Evolutionary conservation across 2,329 filamentous ascomycete species (phyloP).

Genomic region (Lasiodiplodia gonubiensis): DNA sequence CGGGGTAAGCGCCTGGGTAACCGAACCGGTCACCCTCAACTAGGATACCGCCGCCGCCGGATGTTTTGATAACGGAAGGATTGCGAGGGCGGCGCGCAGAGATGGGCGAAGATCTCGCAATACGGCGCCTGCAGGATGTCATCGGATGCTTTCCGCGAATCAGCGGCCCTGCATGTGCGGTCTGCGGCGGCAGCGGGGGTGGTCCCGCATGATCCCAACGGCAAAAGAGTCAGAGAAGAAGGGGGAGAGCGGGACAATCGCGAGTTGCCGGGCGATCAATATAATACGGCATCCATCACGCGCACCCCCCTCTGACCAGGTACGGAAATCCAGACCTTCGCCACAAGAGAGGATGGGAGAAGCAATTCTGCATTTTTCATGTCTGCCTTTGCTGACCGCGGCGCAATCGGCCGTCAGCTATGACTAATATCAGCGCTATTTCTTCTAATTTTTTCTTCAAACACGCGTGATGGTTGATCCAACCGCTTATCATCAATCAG

Average conservation of each 20-base stretch:
- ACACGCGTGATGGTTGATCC: neutral
- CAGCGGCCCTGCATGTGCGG: neutral
- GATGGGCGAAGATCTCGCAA: neutral
- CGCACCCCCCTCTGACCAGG: neutral
- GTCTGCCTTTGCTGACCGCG: neutral
- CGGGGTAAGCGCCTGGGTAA: neutral
- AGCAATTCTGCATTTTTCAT: too few relatives aligned
- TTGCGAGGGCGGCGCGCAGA: neutral
- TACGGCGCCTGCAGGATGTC: neutral
- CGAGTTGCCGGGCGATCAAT: slow-evolving; percentile 15
- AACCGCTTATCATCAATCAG: neutral
- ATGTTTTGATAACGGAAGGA: neutral
- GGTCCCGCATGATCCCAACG: slow-evolving; percentile 6
- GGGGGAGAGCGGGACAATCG: neutral
- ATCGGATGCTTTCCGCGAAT: slow-evolving; percentile 8
- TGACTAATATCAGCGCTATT: neutral
- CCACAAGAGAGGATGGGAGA: neutral
- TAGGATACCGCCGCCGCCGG: slow-evolving; percentile 9
- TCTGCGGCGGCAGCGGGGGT: neutral
- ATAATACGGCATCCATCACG: neutral
- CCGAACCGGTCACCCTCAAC: slow-evolving; percentile 19
- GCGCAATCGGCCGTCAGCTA: neutral
- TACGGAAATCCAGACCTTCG: neutral
- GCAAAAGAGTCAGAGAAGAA: neutral
- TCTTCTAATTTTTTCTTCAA: neutral